Evolutionary conservation across 2,329 filamentous ascomycete genomes (phyloP), one percentile per base, ranked within the genome.

Genomic region (Ceratocystis cubensis): DNA sequence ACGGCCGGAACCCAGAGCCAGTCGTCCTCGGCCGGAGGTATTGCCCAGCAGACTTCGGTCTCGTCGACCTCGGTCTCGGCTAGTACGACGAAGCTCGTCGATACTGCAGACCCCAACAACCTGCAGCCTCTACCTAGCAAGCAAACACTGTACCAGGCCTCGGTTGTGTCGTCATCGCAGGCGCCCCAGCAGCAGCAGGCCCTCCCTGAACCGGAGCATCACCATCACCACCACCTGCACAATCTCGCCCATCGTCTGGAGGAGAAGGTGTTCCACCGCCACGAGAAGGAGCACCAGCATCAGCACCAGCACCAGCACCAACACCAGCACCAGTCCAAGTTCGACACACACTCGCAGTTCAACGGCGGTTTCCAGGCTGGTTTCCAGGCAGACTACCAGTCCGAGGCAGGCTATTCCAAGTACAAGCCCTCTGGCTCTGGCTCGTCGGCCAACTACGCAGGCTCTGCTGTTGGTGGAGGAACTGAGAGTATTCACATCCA

Each of bases 81-180:
- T 75, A 79, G 74, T 70, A 80, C 74, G 77, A 67, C 68, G 44
- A 68, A 59, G 61, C 65, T 65, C 37, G 68, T 64, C 65, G 66
- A 69, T 46, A 69, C 64, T 48, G 62, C 61, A 86, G 87, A 93
- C 86, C 90, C 96, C 86, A 85, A 89, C 82, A 87, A 93, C 81
- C 85, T 91, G 82, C 48, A 67, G 25, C 65, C 65, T 22, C 61
- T 64, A 62, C 66, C 66, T 4, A 64, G 63, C 57, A 68, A 68
- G 63, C 66, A 68, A 28, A 68, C 66, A 4, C 66, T 68, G 44
- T 68, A 65, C 66, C 66, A 68, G 63, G 66, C 66, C 20, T 63
- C 63, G 20, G 45, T 68, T 13, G 50, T 62, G 61, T 64, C 61
- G 46, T 62, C 63, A 28, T 62, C 61, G 46, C 48, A 50, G 59